Base-by-base conservation (phyloP, 805 yeast genomes). In the Zygosaccharomyces siamensis region DNA sequence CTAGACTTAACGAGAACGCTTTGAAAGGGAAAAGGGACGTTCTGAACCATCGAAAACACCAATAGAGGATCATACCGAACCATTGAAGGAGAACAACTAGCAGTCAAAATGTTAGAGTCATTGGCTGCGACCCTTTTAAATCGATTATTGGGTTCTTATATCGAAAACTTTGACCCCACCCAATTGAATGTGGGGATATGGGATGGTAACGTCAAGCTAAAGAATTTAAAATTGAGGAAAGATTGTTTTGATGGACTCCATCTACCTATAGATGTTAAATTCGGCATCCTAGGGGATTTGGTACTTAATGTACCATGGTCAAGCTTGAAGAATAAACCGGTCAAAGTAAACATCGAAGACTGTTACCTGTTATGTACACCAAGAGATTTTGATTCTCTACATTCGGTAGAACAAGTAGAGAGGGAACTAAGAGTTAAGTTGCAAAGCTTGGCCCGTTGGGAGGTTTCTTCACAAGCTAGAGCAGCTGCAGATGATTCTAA, bases 251-350 rank as follows among this genome's bases (percentile, higher is more conserved):
- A 95, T 67, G 78, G 85, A 57, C 76, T 93, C 54, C 80, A 86
- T 53, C 69, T 95, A 33, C 99, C 99, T 2, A 69, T 93, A 32
- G 87, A 90, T 64, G 92, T 95, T 11, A 78, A 80, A 52, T 86
- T 85, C 62, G 99, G 99, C 36, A 89, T 87, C 62, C 67, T 93
- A 49, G 99, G 98, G 1, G 87, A 85, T 56, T 74, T 93, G 54
- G 85, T 95, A 0, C 71, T 93, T 47, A 96, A 87, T 62, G 92
- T 93, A 33, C 99, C 99, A 0, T 95, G 98, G 97, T 84, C 97
- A 1, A 93, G 89, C 61, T 72, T 95, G 55, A 90, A 90, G 62
- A 83, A 86, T 18, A 87, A 90, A 60, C 98, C 99, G 0, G 98
- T 92, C 6, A 88, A 87, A 63, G 79, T 93, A 11, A 72, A 80